Base-by-base conservation (phyloP, 2,329 filamentous ascomycete species). In the Xylariales sp. region DNA sequence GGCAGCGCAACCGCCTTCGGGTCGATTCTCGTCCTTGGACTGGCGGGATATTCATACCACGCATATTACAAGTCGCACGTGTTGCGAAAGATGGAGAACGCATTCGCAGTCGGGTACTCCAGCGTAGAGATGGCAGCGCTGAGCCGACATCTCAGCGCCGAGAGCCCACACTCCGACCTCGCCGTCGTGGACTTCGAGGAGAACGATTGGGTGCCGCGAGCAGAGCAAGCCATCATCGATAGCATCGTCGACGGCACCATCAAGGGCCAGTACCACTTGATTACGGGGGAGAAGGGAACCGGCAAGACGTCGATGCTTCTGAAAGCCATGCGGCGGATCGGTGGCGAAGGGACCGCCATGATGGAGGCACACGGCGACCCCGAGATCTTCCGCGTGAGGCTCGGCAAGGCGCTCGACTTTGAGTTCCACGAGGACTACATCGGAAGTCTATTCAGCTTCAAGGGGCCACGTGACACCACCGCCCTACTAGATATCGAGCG, bases 341-440 rank as follows among this genome's bases (percentile, higher is more conserved):
- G 97, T 71, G 95, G 93, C 4, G 91, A 96, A 69, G 93, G 93
- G 23, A 90, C 94, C 52, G 91, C 94, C 72, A 97, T 98, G 93
- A 92, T 97, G 75, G 96, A 98, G 80, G 94, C 95, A 1, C 95
- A 98, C 79, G 91, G 93, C 5, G 94, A 98, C 78, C 87, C 94
- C 0, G 95, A 98, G 76, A 97, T 98, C 65, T 97, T 98, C 78
- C 91, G 95, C 30, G 91, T 97, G 54, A 88, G 95, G 4, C 86
- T 98, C 4, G 95, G 96, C 41, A 97, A 97, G 78, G 93, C 94
- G 2, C 85, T 98, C 55, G 94, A 98, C 78, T 98, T 94, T 78
- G 96, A 98, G 78, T 98, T 92, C 75, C 93, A 97, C 77, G 95
- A 97, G 81, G 95, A 98, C 83, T 97, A 97, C 77, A 97, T 98